Evolutionary conservation across 768 basidiomycete genomes (phyloP).

Genomic region (Boletellus emodensis): DNA sequence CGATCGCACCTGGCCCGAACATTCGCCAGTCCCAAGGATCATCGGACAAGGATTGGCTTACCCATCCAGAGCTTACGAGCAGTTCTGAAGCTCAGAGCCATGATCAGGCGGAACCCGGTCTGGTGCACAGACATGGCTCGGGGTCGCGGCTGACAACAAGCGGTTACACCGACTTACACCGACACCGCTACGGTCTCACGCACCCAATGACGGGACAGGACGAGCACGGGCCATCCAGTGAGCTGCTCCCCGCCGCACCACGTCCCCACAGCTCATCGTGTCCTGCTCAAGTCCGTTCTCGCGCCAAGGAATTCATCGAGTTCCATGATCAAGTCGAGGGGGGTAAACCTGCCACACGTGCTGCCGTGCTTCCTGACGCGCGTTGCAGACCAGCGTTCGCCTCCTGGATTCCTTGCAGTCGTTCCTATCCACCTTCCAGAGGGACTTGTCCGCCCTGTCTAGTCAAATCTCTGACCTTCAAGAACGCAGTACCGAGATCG

Average conservation of each 20-base stretch:
- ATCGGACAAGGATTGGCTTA: slow-evolving; percentile 6
- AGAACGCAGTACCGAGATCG: slow-evolving; percentile 85
- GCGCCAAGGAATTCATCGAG: slow-evolving; percentile 69
- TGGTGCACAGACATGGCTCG: no score
- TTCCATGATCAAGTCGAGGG: slow-evolving; percentile 93
- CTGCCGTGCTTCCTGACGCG: slow-evolving; percentile 1
- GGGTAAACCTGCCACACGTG: slow-evolving; percentile 3
- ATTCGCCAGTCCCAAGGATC: background rate
- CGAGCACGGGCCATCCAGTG: slow-evolving; percentile 9
- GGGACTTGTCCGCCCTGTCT: slow-evolving; percentile 89
- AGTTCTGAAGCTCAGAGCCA: slow-evolving; percentile 44
- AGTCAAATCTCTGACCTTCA: slow-evolving; percentile 96
- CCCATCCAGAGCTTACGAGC: slow-evolving; percentile 42
- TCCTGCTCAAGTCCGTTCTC: slow-evolving; percentile 30
- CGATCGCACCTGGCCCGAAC: slow-evolving; percentile 29
- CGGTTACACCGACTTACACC: no score
- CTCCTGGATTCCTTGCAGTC: slow-evolving; percentile 84
- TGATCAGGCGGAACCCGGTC: slow-evolving; percentile 7
- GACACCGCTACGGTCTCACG: slow-evolving; percentile 1
- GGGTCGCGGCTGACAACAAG: slow-evolving; percentile 7
- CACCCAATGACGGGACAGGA: slow-evolving; percentile 3
- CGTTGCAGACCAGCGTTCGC: slow-evolving; percentile 70
- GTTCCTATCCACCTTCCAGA: slow-evolving; percentile 94
- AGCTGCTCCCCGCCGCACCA: slow-evolving; percentile 3
- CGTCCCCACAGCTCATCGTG: background rate